Evolutionary conservation across 2,329 filamentous ascomycete species (phyloP), one percentile per base, ranked within the genome.

Genomic region (Ilyonectria sp.): DNA sequence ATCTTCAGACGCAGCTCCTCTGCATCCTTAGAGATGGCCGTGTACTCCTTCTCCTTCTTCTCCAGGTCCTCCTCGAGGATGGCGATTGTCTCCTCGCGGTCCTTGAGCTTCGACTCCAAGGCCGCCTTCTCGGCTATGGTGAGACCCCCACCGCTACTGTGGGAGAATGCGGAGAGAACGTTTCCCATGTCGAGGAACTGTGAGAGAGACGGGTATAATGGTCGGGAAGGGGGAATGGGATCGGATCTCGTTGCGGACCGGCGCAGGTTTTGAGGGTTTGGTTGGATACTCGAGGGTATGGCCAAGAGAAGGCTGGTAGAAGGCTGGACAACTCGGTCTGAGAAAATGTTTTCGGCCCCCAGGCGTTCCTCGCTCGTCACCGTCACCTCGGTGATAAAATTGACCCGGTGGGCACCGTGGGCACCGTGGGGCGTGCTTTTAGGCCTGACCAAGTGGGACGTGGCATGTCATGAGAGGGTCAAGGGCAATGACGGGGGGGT

Each of bases 1-100:
- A 84, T 77, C 78, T 81, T 83, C 69, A 80, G 75, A 43, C 79
- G 80, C 53, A 84, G 71, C 21, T 78, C 74, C 7, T 82, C 80
- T 46, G 77, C 79, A 69, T 84, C 81, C 29, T 80, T 75, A 58
- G 77, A 75, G 54, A 78, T 62, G 55, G 71, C 67, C 43, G 69
- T 78, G 74, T 77, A 75, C 67, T 81, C 78, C 75, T 80, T 80
- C 74, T 81, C 79, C 74, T 81, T 81, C 76, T 79, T 79, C 66
- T 75, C 71, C 49, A 81, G 76, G 57, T 81, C 79, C 60, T 74
- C 63, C 47, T 77, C 75, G 65, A 77, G 75, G 44, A 77, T 70
- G 35, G 75, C 71, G 68, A 82, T 80, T 60, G 74, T 80, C 60
- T 81, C 78, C 63, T 81, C 78, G 46, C 77, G 75, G 70, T 83